These are phyloP conservation scores for Hyaloperonospora arabidopsidis DNA, from an alignment of 352 stramenopile species.

Conservation along the genomic window DNA sequence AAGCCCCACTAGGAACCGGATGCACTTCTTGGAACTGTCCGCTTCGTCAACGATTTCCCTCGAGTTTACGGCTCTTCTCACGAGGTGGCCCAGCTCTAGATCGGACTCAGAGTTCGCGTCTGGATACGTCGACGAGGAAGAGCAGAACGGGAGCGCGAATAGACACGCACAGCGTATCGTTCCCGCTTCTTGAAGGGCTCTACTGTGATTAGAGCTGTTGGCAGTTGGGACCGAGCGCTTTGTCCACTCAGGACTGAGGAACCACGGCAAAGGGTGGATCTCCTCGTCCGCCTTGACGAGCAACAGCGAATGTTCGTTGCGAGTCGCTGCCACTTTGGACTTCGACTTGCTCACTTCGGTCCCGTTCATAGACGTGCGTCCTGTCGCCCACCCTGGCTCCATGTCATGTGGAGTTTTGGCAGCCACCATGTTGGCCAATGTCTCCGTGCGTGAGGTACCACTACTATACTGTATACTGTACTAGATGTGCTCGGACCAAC, in stretches of 20 bases:
- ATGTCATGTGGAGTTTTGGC: constrained; percentile 13
- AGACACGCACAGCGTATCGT: constrained; percentile 5
- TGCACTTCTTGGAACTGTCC: constrained; percentile 58
- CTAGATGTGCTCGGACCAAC: not conserved
- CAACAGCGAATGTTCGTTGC: constrained; percentile 37
- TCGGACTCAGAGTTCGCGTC: constrained; percentile 36
- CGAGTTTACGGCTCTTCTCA: constrained; percentile 15
- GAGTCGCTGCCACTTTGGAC: constrained; percentile 19
- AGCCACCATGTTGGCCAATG: constrained; percentile 18
- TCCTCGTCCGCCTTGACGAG: constrained; percentile 51
- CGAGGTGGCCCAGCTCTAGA: constrained; percentile 37
- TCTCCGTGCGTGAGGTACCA: no score
- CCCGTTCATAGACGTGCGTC: not conserved
- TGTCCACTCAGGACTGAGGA: constrained; percentile 58
- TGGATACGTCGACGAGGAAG: constrained; percentile 14
- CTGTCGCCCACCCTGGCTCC: constrained; percentile 2
- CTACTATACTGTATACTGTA: no score
- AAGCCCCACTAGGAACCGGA: constrained; percentile 66
- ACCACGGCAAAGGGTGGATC: constrained; percentile 70
- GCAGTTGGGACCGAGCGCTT: constrained; percentile 15
- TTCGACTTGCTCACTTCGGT: constrained; percentile 14
- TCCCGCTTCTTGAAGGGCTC: not conserved
- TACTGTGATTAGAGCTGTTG: constrained; percentile 7
- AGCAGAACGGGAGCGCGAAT: constrained; percentile 16
- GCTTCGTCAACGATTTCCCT: constrained; percentile 24